phyloP scores from a whole-genome alignment of 441 rosid species.

The Dalechampia spathulata region DNA sequence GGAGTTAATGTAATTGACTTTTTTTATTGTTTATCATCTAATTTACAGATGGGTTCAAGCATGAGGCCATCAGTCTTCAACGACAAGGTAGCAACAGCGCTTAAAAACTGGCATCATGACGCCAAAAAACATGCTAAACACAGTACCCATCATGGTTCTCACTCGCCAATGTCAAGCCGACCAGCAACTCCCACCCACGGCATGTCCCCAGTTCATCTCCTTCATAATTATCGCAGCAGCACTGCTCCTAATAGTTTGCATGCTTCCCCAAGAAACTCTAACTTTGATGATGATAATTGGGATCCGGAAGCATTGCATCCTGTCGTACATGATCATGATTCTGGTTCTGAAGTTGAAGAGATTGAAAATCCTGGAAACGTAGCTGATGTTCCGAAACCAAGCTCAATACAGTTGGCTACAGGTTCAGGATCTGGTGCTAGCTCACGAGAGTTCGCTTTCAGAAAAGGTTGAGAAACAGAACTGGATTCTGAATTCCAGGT shows the following conservation, averaged over 20 bases:
- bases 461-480: no score
- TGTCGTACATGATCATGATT: slow-evolving; percentile 23
- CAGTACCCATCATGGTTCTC: slow-evolving; percentile 38
- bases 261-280: slow-evolving; percentile 37
- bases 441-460: no score
- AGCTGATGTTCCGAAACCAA: slow-evolving; percentile 16
- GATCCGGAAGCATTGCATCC: slow-evolving; percentile 39
- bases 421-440: slow-evolving; percentile 25
- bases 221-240: slow-evolving; percentile 40
- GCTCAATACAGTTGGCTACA: slow-evolving; percentile 25
- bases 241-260: slow-evolving; percentile 42
- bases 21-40: no score
- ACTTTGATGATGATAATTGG: slow-evolving; percentile 33
- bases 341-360: slow-evolving; percentile 8
- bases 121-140: slow-evolving; percentile 69
- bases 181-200: slow-evolving; percentile 63
- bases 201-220: slow-evolving; percentile 78
- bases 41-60: slow-evolving; percentile 89
- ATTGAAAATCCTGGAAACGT: slow-evolving; percentile 11
- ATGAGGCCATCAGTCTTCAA: slow-evolving; percentile 91
- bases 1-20: no score
- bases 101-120: slow-evolving; percentile 72
- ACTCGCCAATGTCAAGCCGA: slow-evolving; percentile 68
- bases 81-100: slow-evolving; percentile 70
- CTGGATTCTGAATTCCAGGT: no score